Evolutionary conservation across 108 stramenopile genomes (phyloP).

Genomic region (Cyclotella sp.): DNA sequence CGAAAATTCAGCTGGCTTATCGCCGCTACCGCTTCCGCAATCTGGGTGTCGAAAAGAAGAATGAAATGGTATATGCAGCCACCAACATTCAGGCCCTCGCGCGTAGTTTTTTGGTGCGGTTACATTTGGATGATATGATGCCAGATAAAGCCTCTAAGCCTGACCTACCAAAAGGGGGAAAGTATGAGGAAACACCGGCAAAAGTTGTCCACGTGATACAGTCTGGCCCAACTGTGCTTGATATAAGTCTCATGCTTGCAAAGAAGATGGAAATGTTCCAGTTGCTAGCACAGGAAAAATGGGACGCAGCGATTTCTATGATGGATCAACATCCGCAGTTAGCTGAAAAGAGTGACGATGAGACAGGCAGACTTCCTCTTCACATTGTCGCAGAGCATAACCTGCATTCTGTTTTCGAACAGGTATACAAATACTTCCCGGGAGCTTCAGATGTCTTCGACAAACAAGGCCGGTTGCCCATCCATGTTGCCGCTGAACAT

Average conservation of each 20-base stretch:
- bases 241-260: slow-evolving; percentile 21
- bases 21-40: slow-evolving; percentile 47
- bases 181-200: slow-evolving; percentile 1
- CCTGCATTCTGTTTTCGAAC: slow-evolving; percentile 68
- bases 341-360: slow-evolving; percentile 45
- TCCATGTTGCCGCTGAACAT: slow-evolving; percentile 86
- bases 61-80: slow-evolving; percentile 51
- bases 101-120: slow-evolving; percentile 54
- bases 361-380: slow-evolving; percentile 78
- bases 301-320: slow-evolving; percentile 44
- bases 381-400: slow-evolving; percentile 83
- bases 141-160: slow-evolving; percentile 15
- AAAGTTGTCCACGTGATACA: slow-evolving; percentile 18
- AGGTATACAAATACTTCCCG: slow-evolving; percentile 72
- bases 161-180: background rate
- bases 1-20: slow-evolving; percentile 49
- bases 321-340: slow-evolving; percentile 40
- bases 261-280: slow-evolving; percentile 35
- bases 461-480: slow-evolving; percentile 83
- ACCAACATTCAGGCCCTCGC: slow-evolving; percentile 67
- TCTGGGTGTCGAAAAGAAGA: slow-evolving; percentile 40
- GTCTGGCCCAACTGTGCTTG: slow-evolving; percentile 36
- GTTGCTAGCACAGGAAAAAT: slow-evolving; percentile 38
- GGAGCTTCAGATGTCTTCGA: slow-evolving; percentile 77
- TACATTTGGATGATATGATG: slow-evolving; percentile 40